Conservation (phyloP, 139 green algal species). For the Nannochloris sp. region DNA sequence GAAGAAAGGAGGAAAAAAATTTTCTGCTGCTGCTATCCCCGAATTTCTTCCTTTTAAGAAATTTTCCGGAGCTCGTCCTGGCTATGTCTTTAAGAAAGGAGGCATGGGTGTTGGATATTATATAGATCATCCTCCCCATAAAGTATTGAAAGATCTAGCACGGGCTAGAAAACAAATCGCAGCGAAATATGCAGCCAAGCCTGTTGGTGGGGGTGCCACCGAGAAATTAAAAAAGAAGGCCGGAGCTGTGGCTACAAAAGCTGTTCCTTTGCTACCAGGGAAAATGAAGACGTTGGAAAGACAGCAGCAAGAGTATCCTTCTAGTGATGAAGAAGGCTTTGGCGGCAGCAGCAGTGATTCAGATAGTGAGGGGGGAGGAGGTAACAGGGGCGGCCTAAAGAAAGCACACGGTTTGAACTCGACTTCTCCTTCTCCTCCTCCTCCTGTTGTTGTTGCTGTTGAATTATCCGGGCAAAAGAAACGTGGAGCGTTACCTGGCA, state of each 20-base stretch:
- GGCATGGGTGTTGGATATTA: slow-evolving; percentile 45
- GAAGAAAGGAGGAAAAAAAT: slow-evolving; percentile 8
- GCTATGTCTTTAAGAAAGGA: slow-evolving; percentile 39
- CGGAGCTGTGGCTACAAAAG: too few species aligned
- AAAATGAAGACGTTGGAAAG: slow-evolving; percentile 9
- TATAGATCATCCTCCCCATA: slow-evolving; percentile 7
- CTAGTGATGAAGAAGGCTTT: background rate
- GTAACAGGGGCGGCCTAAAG: too few species aligned
- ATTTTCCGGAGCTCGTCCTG: slow-evolving; percentile 27
- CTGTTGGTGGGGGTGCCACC: background rate
- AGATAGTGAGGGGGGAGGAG: too few species aligned
- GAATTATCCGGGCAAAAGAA: background rate
- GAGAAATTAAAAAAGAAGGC: background rate
- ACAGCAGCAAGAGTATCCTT: slow-evolving; percentile 2
- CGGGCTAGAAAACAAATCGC: background rate
- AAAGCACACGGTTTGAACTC: too few species aligned
- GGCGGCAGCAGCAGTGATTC: too few species aligned
- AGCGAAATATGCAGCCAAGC: too few species aligned
- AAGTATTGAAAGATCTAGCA: background rate
- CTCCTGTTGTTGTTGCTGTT: too few species aligned
- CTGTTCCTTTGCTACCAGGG: slow-evolving; percentile 4
- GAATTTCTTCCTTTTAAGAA: slow-evolving; percentile 18
- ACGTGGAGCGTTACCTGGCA: slow-evolving; percentile 48
- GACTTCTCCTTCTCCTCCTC: too few species aligned
- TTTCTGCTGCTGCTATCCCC: background rate